These are phyloP conservation scores for Carex parvula DNA, from an alignment of 176 grass and related monocot genomes.

Conservation along the genomic window DNA sequence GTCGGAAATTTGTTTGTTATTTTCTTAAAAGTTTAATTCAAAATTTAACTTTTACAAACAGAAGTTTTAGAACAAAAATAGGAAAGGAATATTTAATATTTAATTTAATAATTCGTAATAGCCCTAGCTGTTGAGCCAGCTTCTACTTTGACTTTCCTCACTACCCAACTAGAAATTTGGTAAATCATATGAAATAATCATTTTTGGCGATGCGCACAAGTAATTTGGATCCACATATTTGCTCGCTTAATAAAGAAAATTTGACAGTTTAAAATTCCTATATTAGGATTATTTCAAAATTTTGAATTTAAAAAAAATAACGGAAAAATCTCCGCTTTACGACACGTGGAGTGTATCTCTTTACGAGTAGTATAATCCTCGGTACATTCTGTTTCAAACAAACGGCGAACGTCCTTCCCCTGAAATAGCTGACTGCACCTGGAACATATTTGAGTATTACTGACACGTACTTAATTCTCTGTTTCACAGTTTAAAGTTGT, in stretches of 20 bases:
- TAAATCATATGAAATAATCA: background rate
- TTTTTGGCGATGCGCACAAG: background rate
- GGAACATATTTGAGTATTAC: background rate
- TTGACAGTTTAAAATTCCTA: background rate
- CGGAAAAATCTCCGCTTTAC: background rate
- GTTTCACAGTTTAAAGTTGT: background rate
- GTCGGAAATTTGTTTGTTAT: no score
- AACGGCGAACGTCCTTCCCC: background rate
- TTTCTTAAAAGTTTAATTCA: no score
- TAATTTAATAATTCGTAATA: no score
- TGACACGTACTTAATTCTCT: background rate
- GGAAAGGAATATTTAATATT: no score
- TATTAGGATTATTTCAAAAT: background rate
- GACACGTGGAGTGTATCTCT: background rate
- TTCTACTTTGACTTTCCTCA: background rate
- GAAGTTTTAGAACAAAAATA: no score
- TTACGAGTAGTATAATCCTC: slow-evolving; percentile 11
- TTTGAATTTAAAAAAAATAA: background rate
- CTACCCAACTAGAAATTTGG: background rate
- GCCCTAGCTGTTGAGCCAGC: no score
- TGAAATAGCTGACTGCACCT: background rate
- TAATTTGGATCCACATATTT: background rate
- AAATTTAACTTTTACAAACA: no score
- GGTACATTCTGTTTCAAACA: slow-evolving; percentile 24
- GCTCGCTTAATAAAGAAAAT: background rate